These are phyloP conservation scores for Typha latifolia DNA, from an alignment of 176 grass and related monocot genomes.

Conservation along the genomic window DNA sequence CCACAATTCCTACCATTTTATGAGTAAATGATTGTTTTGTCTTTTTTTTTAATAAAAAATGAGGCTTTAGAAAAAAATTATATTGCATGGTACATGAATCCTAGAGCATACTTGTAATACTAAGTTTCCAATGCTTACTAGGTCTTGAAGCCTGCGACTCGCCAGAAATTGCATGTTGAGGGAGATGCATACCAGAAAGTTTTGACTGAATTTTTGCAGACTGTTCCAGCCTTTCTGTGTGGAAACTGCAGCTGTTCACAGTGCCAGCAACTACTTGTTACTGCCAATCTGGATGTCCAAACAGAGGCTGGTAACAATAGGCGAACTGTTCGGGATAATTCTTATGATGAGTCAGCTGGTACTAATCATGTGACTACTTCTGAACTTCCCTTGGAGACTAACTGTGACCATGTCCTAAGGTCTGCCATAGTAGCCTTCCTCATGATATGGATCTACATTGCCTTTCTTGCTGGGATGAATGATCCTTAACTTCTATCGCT, in stretches of 20 bases:
- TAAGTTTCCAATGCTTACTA: conserved; percentile 4
- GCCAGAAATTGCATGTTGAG: conserved; percentile 68
- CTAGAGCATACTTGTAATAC: neutral
- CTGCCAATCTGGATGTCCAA: conserved; percentile 12
- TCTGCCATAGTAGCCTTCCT: conserved; percentile 53
- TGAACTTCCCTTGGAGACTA: conserved; percentile 35
- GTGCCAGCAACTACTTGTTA: conserved; percentile 37
- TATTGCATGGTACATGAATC: neutral
- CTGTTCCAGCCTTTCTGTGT: conserved; percentile 58
- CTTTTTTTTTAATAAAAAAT: too few species aligned
- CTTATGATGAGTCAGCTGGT: conserved; percentile 18
- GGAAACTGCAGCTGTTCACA: conserved; percentile 63
- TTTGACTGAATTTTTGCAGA: conserved; percentile 51
- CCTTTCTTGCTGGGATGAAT: conserved; percentile 68
- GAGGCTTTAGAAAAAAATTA: too few species aligned
- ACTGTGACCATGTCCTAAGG: conserved; percentile 54
- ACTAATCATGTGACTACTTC: conserved; percentile 15
- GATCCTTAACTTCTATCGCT: conserved; percentile 28
- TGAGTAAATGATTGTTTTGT: too few species aligned
- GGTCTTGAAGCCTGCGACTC: conserved; percentile 66
- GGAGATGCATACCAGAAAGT: conserved; percentile 73
- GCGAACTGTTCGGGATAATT: conserved; percentile 14
- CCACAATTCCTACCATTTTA: too few species aligned
- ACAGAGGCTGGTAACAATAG: conserved; percentile 37
- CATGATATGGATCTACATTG: conserved; percentile 65